A percentile compares a stretch with the other conserved stretches of the same genome.
These are phyloP conservation scores for Scleromitrula shiraiana DNA, from an alignment of 2,329 filamentous ascomycete species.

Conservation along the genomic window DNA sequence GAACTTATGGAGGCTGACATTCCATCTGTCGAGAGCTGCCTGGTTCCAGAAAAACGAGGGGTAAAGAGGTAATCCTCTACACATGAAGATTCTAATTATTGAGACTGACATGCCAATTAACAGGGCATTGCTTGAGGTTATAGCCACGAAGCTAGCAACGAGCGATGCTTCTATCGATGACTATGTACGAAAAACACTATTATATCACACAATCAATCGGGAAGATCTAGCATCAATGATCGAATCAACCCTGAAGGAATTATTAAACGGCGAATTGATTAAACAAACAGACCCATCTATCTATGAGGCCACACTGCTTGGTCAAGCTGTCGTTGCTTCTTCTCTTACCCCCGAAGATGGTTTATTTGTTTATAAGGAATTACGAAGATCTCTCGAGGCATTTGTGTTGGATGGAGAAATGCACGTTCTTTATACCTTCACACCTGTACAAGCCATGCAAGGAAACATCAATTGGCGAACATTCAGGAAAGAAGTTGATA, in stretches of 20 bases:
- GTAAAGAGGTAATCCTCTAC: constrained; percentile 48
- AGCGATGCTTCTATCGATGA: constrained; percentile 57
- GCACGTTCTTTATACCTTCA: constrained; percentile 72
- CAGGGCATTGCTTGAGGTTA: constrained; percentile 63
- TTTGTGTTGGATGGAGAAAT: constrained; percentile 78
- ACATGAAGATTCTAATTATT: constrained; percentile 7
- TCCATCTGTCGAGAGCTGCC: constrained; percentile 60
- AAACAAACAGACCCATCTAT: constrained; percentile 39
- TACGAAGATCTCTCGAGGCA: constrained; percentile 56
- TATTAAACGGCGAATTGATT: constrained; percentile 49
- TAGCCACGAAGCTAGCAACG: constrained; percentile 60
- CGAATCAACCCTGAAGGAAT: constrained; percentile 49
- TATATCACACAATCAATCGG: constrained; percentile 48
- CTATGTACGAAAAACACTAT: constrained; percentile 59
- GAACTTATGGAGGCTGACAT: constrained; percentile 66
- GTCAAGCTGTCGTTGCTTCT: constrained; percentile 64
- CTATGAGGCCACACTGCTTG: constrained; percentile 56
- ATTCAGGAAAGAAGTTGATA: constrained; percentile 63
- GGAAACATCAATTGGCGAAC: constrained; percentile 61
- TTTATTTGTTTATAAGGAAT: constrained; percentile 62
- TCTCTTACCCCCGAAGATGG: constrained; percentile 69
- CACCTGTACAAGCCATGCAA: constrained; percentile 54
- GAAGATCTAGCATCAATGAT: constrained; percentile 46
- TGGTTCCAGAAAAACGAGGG: constrained; percentile 58
- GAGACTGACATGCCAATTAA: too few species aligned